Base-by-base conservation (phyloP, 345 rosid species). In the Populus tremula region DNA sequence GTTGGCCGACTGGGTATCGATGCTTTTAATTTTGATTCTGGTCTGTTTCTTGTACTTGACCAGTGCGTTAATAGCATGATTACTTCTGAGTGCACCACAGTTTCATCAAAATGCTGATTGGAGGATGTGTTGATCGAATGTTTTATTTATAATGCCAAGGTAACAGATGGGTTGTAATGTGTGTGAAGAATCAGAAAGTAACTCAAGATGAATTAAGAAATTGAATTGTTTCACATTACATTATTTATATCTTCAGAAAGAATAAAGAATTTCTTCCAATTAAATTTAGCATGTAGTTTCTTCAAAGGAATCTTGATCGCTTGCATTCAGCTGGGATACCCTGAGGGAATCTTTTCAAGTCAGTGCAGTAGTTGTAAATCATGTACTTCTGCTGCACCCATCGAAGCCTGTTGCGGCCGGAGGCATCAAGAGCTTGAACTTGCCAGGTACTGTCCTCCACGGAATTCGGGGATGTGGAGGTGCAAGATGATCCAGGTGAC, bases 321-420 rank as follows among this genome's bases (percentile, higher is more conserved):
- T 45, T 74, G 77, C 70, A 64, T 1, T 74, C 77, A 11, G 70
- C 2, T 1, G 77, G 77, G 25, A 74, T 61, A 12, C 62, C 77
- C 59, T 74, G 61, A 29, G 77, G 21, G 29, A 74, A 74, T 2
- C 77, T 27, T 41, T 64, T 74, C 13, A 25, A 43, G 70, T 74
- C 70, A 2, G 45, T 27, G 77, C 77, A 74, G 41, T 74, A 74
- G 69, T 74, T 74, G 69, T 74, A 74, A 4, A 74, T 64, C 77
- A 74, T 74, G 59, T 29, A 63, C 62, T 64, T 74, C 6, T 64
- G 53, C 4, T 74, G 77, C 29, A 74, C 77, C 77, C 70, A 64
- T 11, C 77, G 61, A 14, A 74, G 69, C 3, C 70, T 63, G 45
- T 74, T 64, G 43, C 77, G 41, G 20, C 70, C 77, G 1, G 21